These are phyloP conservation scores for Fusarium humuli DNA, from an alignment of 2,329 filamentous ascomycete genomes.

Conservation along the genomic window DNA sequence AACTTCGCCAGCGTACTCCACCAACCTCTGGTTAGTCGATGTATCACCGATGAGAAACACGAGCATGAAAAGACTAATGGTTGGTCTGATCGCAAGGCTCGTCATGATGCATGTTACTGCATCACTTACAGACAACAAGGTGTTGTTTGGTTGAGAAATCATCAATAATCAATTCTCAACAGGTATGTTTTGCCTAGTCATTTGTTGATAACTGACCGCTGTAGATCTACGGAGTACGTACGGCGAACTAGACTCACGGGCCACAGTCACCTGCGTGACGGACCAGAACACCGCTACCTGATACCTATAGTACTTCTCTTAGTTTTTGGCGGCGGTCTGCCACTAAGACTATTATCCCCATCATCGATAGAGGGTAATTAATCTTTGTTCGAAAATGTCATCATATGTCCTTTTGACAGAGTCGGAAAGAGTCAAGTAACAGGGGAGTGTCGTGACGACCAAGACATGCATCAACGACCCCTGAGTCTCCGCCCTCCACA, in stretches of 20 bases:
- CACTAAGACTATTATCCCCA: constrained; percentile 7
- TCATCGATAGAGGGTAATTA: background rate
- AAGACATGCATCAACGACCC: constrained; percentile 40
- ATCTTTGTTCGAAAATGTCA: background rate
- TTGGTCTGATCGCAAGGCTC: constrained; percentile 19
- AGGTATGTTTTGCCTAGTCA: background rate
- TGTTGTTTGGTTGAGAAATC: constrained; percentile 23
- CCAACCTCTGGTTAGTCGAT: background rate
- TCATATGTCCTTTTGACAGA: constrained; percentile 22
- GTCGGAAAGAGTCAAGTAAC: constrained; percentile 9
- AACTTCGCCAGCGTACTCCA: background rate
- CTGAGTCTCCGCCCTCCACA: constrained; percentile 29
- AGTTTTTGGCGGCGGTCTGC: background rate
- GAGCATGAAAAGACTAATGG: constrained; percentile 1
- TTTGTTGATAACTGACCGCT: constrained; percentile 3
- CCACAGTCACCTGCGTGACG: background rate
- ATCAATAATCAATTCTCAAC: constrained; percentile 21
- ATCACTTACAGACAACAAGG: background rate
- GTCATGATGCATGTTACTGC: constrained; percentile 20
- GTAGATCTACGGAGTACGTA: constrained; percentile 7
- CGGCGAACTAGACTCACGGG: constrained; percentile 13
- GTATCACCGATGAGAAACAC: constrained; percentile 13
- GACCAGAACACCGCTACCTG: constrained; percentile 33
- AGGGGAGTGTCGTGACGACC: constrained; percentile 34
- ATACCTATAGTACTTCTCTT: constrained; percentile 18